Base-by-base conservation (phyloP, 306 rosid genomes). In the Lathyrus aphaca region DNA sequence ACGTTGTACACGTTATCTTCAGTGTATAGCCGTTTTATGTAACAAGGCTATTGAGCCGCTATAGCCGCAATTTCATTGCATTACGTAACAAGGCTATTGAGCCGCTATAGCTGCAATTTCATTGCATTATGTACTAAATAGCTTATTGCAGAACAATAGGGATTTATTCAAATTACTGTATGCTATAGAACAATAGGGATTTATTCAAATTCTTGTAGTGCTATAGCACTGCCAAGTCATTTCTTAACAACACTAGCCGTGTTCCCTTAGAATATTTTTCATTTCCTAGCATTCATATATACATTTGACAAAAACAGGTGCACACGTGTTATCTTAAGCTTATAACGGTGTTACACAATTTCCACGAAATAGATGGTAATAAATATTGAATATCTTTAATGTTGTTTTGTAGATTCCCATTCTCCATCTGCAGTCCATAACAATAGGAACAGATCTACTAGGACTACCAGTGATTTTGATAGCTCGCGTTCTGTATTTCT, bases 401-500 rank as follows among this genome's bases (percentile, higher is more conserved):
- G 25, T 30, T 82, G 57, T 49, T 60, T 8, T 86, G 69, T 66
- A 93, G 98, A 93, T 81, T 83, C 76, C 59, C 64, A 90, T 81
- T 83, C 76, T 62, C 64, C 87, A 17, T 82, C 88, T 38, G 76
- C 61, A 37, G 71, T 85, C 51, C 86, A 80, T 71, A 77, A 82
- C 46, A 1, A 81, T 16, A 87, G 96, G 75, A 90, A 71, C 77
- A 90, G 90, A 77, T 66, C 84, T 74, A 81, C 86, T 38, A 93
- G 75, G 89, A 81, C 43, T 81, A 58, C 42, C 65, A 73, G 73
- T 76, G 98, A 90, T 72, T 79, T 85, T 79, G 98, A 93, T 43
- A 50, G 79, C 14, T 65, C 92, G 5, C 96, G 90, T 51, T 81
- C 96, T 81, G 71, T 83, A 42, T 86, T 85, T 77, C 85, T 86